A percentile compares a stretch with the other conserved stretches of the same genome.
Evolutionary conservation across 306 rosid species (phyloP).

Genomic region (Quercus parvula): DNA sequence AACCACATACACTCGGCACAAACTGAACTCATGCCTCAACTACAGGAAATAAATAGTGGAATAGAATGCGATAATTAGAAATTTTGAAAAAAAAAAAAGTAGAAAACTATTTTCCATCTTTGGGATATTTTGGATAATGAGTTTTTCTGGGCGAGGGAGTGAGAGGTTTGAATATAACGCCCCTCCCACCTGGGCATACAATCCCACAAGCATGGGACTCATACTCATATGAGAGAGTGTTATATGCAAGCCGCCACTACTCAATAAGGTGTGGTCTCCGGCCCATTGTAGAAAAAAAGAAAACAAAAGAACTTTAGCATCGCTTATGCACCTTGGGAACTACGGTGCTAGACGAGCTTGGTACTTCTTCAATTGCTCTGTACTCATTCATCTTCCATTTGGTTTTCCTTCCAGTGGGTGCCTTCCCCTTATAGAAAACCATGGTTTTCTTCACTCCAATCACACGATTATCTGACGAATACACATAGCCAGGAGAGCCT

Average conservation of each 20-base stretch:
- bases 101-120: too few relatives aligned
- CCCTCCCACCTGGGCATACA: too few relatives aligned
- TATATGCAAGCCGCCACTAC: too few relatives aligned
- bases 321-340: constrained; percentile 38
- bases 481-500: constrained; percentile 77
- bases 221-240: too few relatives aligned
- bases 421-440: constrained; percentile 83
- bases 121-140: too few relatives aligned
- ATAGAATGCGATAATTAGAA: background rate
- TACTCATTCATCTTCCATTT: constrained; percentile 94
- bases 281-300: too few relatives aligned
- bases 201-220: too few relatives aligned
- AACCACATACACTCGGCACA: constrained; percentile 73
- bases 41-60: constrained; percentile 13
- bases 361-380: constrained; percentile 52
- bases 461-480: constrained; percentile 51
- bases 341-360: constrained; percentile 12
- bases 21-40: constrained; percentile 79
- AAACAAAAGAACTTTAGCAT: too few relatives aligned
- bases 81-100: background rate
- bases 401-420: constrained; percentile 80
- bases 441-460: constrained; percentile 81
- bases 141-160: too few relatives aligned
- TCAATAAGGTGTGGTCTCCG: too few relatives aligned
- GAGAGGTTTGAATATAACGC: too few relatives aligned